Base-by-base conservation (phyloP, 1,139 yeast species). In the Lodderomyces oxycetoniae region DNA sequence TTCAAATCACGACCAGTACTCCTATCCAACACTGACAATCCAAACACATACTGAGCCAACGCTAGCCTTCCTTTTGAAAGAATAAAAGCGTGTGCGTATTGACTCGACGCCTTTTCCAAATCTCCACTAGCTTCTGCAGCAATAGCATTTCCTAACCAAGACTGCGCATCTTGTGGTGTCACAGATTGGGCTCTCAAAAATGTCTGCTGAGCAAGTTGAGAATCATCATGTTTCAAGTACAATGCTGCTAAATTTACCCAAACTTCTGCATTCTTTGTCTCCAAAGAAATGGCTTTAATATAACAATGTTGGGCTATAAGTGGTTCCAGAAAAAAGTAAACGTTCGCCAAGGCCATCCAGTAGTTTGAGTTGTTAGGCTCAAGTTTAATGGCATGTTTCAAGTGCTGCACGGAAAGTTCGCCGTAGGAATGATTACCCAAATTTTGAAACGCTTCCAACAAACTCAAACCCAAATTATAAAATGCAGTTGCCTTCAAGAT, bases 111-210 rank as follows among this genome's bases (percentile, higher is more conserved):
- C 11, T 62, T 65, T 2, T 53, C 59, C 2, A 41, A 44, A 28
- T 82, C 74, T 1, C 88, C 91, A n/a, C 57, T 49, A 1, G 73
- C 73, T 37, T 76, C 75, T 1, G 79, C 71, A 1, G 83, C 62
- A 23, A 89, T 56, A 0, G 96, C 97, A 50, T 81, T 77, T 1
- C 96, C 96, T 26, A 85, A 55, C 97, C 98, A 91, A 0, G 96
- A 74, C n/a, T 67, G 66, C 0, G 85, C 68, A 37, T 70, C 73
- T 34, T 79, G 83, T 1, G 98, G 96, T 2, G 91, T 83, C 8
- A 85, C 65, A 12, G 95, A 78, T 46, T 86, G 93, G 0, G 94
- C 82, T 44, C 86, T 73, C 31, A 71, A 62, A 43, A 84, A 78
- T 0, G 95, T 79, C 41, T 82, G 80, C 33, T 72, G 71, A 0